Base-by-base conservation (phyloP, 495 filamentous ascomycete species). In the Trypethelium eluteriae region DNA sequence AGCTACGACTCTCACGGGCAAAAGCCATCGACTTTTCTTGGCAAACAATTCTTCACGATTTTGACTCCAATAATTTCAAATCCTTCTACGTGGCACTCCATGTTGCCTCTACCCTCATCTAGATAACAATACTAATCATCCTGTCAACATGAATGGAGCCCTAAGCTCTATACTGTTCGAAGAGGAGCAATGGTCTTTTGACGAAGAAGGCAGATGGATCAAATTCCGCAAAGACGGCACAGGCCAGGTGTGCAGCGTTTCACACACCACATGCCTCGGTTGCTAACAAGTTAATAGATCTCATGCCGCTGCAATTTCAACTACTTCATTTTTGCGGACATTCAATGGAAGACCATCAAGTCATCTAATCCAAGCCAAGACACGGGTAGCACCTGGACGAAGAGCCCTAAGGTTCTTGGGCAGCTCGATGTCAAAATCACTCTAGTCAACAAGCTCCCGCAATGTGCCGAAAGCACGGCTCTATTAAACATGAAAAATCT, bases 221-320 rank as follows among this genome's bases (percentile, higher is more conserved):
- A 72, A 50, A 71, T 75, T 75, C 62, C 74, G 74, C 39, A 62
- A 65, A 9, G 69, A 75, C 46, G 68, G 73, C 47, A 74, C 73
- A 64, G 73, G 73, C 62, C 68, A 75, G 70, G 73, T 74, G 41
- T 41, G 67, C 68, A 59, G 7, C 6, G 49, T 16, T 59, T 47
- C 50, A 63, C 7, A 9, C 7, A 62, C 41, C 36, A 36, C n/a
- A 62, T 47, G 61, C 47, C 67, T 62, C 25, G 14, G 32, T 63
- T n/a, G 34, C 74, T 50, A 72, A 66, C 65, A 25, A 56, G 39
- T 38, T 59, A 18, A 61, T 66, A 75, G 72, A 57, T 75, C 71
- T 66, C 41, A 50, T 75, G 73, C 59, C 66, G 70, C 57, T 62
- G 50, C 47, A 65, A 74, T 18, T 68, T 75, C 39, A 68, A 68